Base-by-base conservation (phyloP, 441 rosid genomes). In the Bruguiera hainesii region DNA sequence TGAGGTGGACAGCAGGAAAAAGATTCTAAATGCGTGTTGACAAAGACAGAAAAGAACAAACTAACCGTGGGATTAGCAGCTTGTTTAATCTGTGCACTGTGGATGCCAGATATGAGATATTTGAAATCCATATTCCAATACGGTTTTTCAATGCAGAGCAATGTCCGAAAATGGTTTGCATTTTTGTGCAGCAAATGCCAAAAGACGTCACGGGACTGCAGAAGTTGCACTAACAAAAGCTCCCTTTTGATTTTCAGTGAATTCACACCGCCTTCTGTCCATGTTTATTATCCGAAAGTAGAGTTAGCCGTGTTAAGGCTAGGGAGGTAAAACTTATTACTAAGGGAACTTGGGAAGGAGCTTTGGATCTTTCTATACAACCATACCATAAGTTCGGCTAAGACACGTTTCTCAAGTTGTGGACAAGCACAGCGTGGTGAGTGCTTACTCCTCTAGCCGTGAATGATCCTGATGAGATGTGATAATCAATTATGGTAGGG, bases 321-420 rank as follows among this genome's bases (percentile, higher is more conserved):
- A 28, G 46, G 19, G 19, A 33, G 21, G 4, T 31, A 28, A 39
- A 48, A 55, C 48, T 10, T 39, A 58, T 60, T 33, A 7, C 8
- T 33, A 33, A 33, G 37, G 37, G 37, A 7, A 33, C 37, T 7
- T 7, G 37, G 37, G 37, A 33, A 33, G 37, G 37, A 33, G 37
- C 9, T 33, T 33, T 1, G 37, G 37, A 3, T 2, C 15, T 42
- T 11, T 11, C 15, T 13, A 42, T 13, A 13, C 48, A 42, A 13
- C 48, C 48, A 42, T 13, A 11, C 48, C 18, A 1, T 10, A 13
- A 11, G 48, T 42, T 11, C 16, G 0, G 48, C 48, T 3, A 67
- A 71, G 76, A 37, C 31, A 63, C 75, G 83, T 65, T 71, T 61
- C 61, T 33, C 71, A 82, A 75, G 67, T 59, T 56, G 76, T 23